Evolutionary conservation across 768 basidiomycete genomes (phyloP).

Genomic region (Pholiota microspora): DNA sequence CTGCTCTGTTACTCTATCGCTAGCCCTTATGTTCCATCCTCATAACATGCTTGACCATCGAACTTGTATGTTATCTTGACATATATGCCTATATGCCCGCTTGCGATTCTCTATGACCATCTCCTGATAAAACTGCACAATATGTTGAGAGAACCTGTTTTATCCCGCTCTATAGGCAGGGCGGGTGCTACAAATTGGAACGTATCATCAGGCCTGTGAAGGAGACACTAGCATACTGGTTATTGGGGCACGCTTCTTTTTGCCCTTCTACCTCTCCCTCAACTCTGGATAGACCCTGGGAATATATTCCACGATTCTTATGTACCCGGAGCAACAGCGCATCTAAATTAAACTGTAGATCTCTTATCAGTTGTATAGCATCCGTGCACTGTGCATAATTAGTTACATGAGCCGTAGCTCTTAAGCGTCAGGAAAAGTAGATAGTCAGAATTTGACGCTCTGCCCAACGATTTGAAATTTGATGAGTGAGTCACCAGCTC

Average conservation of each 20-base stretch:
- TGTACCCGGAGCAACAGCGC: not conserved
- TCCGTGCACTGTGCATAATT: not conserved
- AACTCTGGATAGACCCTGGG: not conserved
- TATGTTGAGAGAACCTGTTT: not conserved
- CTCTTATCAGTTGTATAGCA: not conserved
- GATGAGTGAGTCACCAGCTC: no score
- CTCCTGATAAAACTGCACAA: not conserved
- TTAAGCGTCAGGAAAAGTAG: no score
- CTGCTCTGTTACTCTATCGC: slow-evolving; percentile 17
- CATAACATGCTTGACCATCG: slow-evolving; percentile 9
- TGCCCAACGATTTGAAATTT: no score
- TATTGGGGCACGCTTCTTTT: not conserved
- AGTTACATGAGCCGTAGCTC: no score
- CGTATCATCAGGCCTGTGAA: not conserved
- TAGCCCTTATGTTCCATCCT: slow-evolving; percentile 11
- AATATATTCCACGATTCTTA: not conserved
- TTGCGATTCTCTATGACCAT: not conserved
- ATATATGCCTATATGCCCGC: not conserved
- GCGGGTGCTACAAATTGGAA: no score
- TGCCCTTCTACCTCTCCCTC: not conserved
- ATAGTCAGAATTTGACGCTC: no score
- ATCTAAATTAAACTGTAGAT: not conserved
- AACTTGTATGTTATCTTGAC: slow-evolving; percentile 9
- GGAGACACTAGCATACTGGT: not conserved
- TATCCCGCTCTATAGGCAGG: not conserved